Conservation (phyloP, 495 filamentous ascomycete genomes). For the Penicillium malachiteum region DNA sequence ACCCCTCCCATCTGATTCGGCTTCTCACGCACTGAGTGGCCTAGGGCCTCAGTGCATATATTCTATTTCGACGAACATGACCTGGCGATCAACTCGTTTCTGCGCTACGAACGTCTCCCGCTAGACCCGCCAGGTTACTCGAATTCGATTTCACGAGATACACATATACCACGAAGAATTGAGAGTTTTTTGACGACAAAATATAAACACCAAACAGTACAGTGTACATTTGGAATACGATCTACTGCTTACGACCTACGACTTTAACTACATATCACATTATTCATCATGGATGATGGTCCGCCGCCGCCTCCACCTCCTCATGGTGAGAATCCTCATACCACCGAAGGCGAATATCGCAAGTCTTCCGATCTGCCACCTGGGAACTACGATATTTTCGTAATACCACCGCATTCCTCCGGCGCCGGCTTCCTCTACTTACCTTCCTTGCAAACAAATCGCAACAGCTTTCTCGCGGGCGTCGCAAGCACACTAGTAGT, state of each 20-base stretch:
- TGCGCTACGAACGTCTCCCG: constrained; percentile 20
- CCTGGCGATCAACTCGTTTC: constrained; percentile 22
- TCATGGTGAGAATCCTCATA: constrained; percentile 67
- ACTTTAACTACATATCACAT: too few species aligned
- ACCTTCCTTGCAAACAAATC: constrained; percentile 77
- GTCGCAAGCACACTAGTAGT: constrained; percentile 68
- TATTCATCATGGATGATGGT: constrained; percentile 39
- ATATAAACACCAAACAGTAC: too few species aligned
- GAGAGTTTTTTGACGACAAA: too few species aligned
- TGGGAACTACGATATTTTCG: constrained; percentile 94
- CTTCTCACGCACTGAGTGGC: constrained; percentile 37
- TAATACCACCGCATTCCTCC: constrained; percentile 90
- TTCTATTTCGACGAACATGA: constrained; percentile 38
- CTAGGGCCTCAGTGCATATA: constrained; percentile 39
- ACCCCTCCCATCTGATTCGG: constrained; percentile 2
- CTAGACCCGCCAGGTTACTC: constrained; percentile 13
- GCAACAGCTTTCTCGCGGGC: constrained; percentile 89
- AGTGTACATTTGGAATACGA: neutral
- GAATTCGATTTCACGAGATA: neutral
- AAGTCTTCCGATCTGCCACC: constrained; percentile 63
- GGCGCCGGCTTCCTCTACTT: constrained; percentile 92
- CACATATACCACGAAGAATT: too few species aligned
- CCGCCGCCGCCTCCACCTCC: constrained; percentile 65
- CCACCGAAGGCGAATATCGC: constrained; percentile 46
- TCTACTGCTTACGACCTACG: neutral